phyloP scores from a whole-genome alignment of 176 grass and related monocot species.

The Rhipidocladum racemiflorum region DNA sequence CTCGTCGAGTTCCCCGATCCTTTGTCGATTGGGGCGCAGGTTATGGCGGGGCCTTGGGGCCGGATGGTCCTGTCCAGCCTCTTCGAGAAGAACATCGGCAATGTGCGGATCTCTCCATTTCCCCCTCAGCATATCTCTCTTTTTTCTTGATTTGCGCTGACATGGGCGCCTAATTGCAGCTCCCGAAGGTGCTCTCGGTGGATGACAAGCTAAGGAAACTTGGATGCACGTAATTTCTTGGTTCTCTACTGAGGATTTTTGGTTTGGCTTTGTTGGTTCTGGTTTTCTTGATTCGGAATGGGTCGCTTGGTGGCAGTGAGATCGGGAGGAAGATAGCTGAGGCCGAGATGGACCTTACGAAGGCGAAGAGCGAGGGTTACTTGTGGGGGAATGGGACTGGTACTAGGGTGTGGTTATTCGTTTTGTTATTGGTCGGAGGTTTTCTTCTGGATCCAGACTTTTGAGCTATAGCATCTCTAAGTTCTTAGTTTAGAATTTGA shows the following conservation, averaged over 20 bases:
- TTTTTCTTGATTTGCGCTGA: not conserved
- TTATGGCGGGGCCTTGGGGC: conserved; percentile 81
- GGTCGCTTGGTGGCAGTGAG: conserved; percentile 47
- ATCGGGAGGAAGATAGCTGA: conserved; percentile 77
- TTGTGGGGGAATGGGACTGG: conserved; percentile 63
- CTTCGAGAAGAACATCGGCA: conserved; percentile 62
- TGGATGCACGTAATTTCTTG: conserved; percentile 70
- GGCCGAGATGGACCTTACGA: conserved; percentile 84
- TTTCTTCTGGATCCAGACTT: conserved; percentile 31
- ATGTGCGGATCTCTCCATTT: conserved; percentile 53
- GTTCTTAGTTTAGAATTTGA: not conserved
- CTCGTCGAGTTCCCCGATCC: too few relatives aligned
- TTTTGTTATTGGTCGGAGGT: conserved; percentile 93
- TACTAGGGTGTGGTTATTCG: conserved; percentile 67
- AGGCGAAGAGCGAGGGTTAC: conserved; percentile 86
- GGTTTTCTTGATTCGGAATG: conserved; percentile 15
- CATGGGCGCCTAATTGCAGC: conserved; percentile 36
- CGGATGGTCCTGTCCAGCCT: conserved; percentile 64
- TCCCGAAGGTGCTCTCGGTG: conserved; percentile 71
- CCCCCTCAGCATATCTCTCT: not conserved
- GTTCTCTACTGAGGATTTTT: conserved; percentile 17
- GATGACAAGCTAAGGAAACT: conserved; percentile 89
- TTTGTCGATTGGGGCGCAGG: conserved; percentile 4
- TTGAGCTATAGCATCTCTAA: conserved; percentile 19
- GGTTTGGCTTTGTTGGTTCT: not conserved